phyloP scores from a whole-genome alignment of 2,329 filamentous ascomycete species.

The Calonectria hawksworthii region DNA sequence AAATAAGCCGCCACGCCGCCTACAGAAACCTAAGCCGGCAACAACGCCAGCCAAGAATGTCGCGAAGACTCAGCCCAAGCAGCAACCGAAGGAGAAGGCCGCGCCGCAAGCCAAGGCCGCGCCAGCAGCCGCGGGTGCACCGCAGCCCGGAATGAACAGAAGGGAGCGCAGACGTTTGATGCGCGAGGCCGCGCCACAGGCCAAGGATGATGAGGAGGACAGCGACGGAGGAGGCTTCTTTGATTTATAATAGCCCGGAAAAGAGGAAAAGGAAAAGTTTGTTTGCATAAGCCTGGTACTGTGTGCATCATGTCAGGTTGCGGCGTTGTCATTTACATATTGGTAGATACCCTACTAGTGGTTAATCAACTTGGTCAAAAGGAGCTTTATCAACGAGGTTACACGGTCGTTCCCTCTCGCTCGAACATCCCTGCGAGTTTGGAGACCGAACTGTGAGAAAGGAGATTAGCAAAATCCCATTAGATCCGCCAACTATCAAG shows the following conservation, averaged over 20 bases:
- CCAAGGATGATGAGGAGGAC: slow-evolving; percentile 60
- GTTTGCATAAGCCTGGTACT: slow-evolving; percentile 9
- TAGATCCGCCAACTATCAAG: neutral
- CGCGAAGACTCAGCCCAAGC: slow-evolving; percentile 37
- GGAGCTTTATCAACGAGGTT: slow-evolving; percentile 11
- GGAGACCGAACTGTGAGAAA: neutral
- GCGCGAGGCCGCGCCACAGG: slow-evolving; percentile 49
- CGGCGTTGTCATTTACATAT: slow-evolving; percentile 27
- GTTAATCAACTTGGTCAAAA: slow-evolving; percentile 21
- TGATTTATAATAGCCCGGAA: slow-evolving; percentile 50
- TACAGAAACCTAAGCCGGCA: slow-evolving; percentile 35
- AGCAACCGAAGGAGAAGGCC: slow-evolving; percentile 34
- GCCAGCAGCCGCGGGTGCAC: slow-evolving; percentile 36
- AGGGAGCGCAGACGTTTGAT: slow-evolving; percentile 53
- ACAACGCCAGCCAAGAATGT: slow-evolving; percentile 31
- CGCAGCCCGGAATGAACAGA: slow-evolving; percentile 51
- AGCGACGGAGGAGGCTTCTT: slow-evolving; percentile 73
- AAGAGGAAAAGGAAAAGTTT: slow-evolving; percentile 6
- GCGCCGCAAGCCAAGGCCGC: slow-evolving; percentile 35
- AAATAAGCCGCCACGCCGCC: slow-evolving; percentile 29
- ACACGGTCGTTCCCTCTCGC: neutral
- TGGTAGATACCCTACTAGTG: slow-evolving; percentile 39
- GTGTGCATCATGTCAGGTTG: slow-evolving; percentile 3
- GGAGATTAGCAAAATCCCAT: neutral
- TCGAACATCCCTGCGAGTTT: neutral